A percentile compares a stretch with the other conserved stretches of the same genome.
These are phyloP conservation scores for Rehmannia glutinosa DNA, from an alignment of 257 asterid genomes.

Conservation along the genomic window DNA sequence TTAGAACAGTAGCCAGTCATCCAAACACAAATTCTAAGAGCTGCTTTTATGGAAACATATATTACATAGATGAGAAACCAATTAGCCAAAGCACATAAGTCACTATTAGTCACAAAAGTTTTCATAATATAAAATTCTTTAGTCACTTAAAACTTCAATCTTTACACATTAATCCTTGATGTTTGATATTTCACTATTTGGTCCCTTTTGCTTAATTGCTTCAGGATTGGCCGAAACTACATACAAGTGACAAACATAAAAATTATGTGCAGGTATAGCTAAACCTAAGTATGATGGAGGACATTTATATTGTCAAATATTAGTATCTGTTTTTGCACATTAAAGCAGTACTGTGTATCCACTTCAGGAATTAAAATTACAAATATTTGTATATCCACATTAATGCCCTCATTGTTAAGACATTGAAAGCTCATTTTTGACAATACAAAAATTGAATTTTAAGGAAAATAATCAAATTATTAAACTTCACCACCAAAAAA, in stretches of 20 bases:
- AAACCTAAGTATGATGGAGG: background rate
- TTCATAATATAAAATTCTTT: too few species aligned
- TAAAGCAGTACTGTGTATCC: too few species aligned
- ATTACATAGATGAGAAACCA: background rate
- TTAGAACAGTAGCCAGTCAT: slow-evolving; percentile 26
- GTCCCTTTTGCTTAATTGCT: background rate
- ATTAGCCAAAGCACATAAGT: slow-evolving; percentile 1
- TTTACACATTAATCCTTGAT: background rate
- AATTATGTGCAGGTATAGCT: background rate
- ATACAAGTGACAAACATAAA: background rate
- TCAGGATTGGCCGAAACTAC: slow-evolving; percentile 12
- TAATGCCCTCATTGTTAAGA: background rate
- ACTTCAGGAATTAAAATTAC: too few species aligned
- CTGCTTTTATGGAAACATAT: background rate
- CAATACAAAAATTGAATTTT: background rate
- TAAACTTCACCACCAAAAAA: background rate
- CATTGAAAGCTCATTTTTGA: background rate
- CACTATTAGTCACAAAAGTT: too few species aligned
- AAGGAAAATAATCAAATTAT: background rate
- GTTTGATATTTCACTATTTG: background rate
- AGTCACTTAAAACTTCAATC: background rate
- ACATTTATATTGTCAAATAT: background rate
- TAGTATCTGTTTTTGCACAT: background rate
- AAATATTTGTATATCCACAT: too few species aligned
- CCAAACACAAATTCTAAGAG: background rate